Evolutionary conservation across 805 yeast species (phyloP).

Genomic region (Barnettozyma californica): DNA sequence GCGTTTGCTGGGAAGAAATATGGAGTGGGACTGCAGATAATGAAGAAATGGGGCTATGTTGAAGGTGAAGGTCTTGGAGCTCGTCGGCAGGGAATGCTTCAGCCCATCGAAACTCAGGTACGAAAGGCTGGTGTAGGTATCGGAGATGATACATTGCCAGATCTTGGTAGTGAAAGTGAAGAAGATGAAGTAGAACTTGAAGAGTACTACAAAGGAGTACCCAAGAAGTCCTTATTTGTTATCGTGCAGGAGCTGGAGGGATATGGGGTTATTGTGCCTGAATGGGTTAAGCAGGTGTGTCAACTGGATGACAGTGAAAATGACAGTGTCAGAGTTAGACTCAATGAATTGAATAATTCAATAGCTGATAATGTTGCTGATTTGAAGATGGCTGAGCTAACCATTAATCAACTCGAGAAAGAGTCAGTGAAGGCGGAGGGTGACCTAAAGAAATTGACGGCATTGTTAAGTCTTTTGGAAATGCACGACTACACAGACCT

Average conservation of each 20-base stretch:
- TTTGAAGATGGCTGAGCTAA: conserved; percentile 12
- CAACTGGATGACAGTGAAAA: conserved; percentile 14
- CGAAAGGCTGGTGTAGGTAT: conserved; percentile 63
- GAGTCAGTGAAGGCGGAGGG: not conserved
- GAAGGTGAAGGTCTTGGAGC: conserved; percentile 84
- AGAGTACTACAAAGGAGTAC: conserved; percentile 22
- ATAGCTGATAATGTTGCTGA: conserved; percentile 10
- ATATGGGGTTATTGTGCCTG: conserved; percentile 18
- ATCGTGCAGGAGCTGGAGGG: conserved; percentile 20
- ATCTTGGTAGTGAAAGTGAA: not conserved
- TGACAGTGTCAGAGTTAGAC: conserved; percentile 10
- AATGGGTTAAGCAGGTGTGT: conserved; percentile 17
- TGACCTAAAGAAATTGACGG: not conserved
- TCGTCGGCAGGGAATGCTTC: conserved; percentile 62
- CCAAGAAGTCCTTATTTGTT: conserved; percentile 23
- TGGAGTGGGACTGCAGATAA: conserved; percentile 80
- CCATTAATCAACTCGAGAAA: conserved; percentile 3
- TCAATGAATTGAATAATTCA: conserved; percentile 16
- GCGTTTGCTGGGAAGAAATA: conserved; percentile 34
- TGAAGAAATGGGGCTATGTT: conserved; percentile 82
- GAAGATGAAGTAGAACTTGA: conserved; percentile 19
- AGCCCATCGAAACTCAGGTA: conserved; percentile 70
- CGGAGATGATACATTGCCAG: conserved; percentile 45
- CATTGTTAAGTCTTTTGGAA: not conserved
- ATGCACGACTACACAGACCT: not conserved